Base-by-base conservation (phyloP, 2,329 filamentous ascomycete genomes). In the Alternaria solani region DNA sequence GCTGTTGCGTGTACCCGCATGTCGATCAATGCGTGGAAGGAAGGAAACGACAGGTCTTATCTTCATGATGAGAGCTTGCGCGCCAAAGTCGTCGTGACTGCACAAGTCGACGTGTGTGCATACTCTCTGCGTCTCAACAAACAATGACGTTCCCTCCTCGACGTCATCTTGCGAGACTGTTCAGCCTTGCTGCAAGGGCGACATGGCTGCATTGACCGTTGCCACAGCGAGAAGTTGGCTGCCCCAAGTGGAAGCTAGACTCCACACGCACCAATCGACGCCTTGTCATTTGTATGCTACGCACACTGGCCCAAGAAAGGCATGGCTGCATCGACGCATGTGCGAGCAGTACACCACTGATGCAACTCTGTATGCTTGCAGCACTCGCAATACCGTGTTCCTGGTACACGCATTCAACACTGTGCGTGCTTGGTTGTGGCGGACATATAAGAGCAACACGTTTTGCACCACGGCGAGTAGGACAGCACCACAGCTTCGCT, bases 151-250 rank as follows among this genome's bases (percentile, higher is more conserved):
- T 44, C 38, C 25, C n/a, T 7, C 7, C 20, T 23, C 28, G 36
- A 30, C 25, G 32, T 57, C 42, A 9, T 38, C 12, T 39, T 42
- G 30, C 26, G 43, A 48, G 36, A 55, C 51, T 59, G 42, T 58
- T 74, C 72, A 77, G 73, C 71, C 72, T 65, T 76, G 71, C 74
- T 75, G 73, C 71, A 77, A 76, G 73, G 75, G 69, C 68, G 64
- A 62, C 64, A 60, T 53, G 65, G 65, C 62, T 70, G 67, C 66
- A 68, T 65, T 63, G 55, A 64, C 59, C 53, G 61, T 62, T 48
- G 64, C 51, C 60, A 57, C 62, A 59, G 65, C 51, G 54, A 63
- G 59, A 61, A 68, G 55, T 44, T 43, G 53, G 52, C 62, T 65
- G 63, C 68, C 67, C 63, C 57, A 65, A 64, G 60, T 60, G 68